Base-by-base conservation (phyloP, 2,329 filamentous ascomycete species). In the Scedosporium aurantiacum region DNA sequence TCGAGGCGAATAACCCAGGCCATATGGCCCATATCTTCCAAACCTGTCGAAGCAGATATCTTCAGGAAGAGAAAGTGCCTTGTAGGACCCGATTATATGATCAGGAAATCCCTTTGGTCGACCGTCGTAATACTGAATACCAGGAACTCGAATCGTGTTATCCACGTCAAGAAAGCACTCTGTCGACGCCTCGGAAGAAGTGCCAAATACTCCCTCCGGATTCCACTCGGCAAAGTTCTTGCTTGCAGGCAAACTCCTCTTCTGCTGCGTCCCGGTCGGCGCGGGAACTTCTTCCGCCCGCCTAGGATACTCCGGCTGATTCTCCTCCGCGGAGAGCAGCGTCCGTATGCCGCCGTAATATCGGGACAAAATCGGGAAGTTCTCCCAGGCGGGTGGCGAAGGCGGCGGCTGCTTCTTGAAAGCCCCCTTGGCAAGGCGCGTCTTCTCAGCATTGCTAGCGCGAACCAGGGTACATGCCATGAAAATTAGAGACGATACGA, bases 11-110 rank as follows among this genome's bases (percentile, higher is more conserved):
- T 97, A 97, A 7, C 93, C 93, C 64, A 91, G 84, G 0, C 93
- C 93, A 67, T 99, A 99, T 0, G 93, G 89, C 0, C 90, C 92
- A 32, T 94, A 83, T 65, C 91, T 83, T 2, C 93, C 93, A 70
- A 90, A 96, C 1, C 94, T 83, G 67, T 99, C 94, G 70, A 96
- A 97, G 75, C 94, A 99, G 56, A 97, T 83, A 68, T 96, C 88
- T 66, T 95, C 84, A 18, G 88, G 84, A 41, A 97, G 76, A 0
- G 86, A 87, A 12, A 97, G 74, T 47, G 93, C 73, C 8, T 91
- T 85, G 68, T 96, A 92, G 0, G 91, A 96, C n/a, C 94, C 94
- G 69, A 93, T 82, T 2, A 90, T 83, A 63, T 91, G 83, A 57
- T 94, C 84, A 0, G 94, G 94, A 71, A 96, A 95, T 1, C 92